These are phyloP conservation scores for Hysterium pulicare DNA, from an alignment of 2,329 filamentous ascomycete genomes.

Conservation along the genomic window DNA sequence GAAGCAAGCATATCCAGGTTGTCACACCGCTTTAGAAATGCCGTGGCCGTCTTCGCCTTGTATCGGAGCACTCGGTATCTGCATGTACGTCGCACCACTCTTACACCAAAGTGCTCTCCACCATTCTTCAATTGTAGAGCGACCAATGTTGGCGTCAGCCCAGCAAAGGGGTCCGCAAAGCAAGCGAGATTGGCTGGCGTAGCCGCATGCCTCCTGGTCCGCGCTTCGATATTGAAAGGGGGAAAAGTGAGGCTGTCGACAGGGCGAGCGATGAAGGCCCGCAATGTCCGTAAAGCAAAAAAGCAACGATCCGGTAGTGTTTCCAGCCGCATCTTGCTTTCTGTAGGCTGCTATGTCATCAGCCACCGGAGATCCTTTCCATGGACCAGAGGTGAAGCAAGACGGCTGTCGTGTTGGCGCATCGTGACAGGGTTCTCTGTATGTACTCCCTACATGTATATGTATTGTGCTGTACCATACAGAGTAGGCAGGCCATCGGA, in stretches of 20 bases:
- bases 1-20: not conserved
- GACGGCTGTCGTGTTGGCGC: no score
- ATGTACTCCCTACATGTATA: no score
- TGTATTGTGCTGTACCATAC: no score
- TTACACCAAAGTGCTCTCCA: no score
- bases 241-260: constrained; percentile 3
- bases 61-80: not conserved
- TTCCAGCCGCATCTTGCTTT: no score
- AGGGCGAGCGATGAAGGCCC: not conserved
- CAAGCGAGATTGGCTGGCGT: not conserved
- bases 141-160: not conserved
- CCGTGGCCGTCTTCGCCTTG: not conserved
- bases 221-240: not conserved
- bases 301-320: not conserved
- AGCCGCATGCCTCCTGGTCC: not conserved
- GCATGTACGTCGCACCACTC: not conserved
- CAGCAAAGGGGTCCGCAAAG: not conserved
- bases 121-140: no score
- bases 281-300: not conserved
- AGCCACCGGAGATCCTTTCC: no score
- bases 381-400: no score
- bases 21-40: not conserved
- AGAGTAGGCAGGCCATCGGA: no score
- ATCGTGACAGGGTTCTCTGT: no score
- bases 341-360: no score